phyloP scores from a whole-genome alignment of 805 yeast species.

The Candida ovalis region DNA sequence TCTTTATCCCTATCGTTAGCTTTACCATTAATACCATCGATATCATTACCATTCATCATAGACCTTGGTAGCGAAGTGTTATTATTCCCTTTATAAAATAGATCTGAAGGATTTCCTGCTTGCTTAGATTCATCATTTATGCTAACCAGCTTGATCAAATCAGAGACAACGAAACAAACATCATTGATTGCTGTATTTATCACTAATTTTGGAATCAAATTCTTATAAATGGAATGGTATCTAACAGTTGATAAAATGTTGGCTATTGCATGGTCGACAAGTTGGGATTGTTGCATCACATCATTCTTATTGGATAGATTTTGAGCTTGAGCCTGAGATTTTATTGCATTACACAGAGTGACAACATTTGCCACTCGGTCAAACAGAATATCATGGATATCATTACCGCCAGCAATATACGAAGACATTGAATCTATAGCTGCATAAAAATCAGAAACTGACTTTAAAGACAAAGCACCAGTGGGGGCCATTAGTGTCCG shows the following conservation, averaged over 20 bases:
- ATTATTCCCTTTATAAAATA: too few species aligned
- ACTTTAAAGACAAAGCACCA: constrained; percentile 16
- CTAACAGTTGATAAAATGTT: constrained; percentile 75
- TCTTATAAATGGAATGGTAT: constrained; percentile 60
- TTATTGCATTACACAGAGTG: constrained; percentile 34
- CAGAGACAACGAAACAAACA: constrained; percentile 61
- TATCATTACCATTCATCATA: too few species aligned
- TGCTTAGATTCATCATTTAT: not conserved
- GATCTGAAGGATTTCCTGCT: too few species aligned
- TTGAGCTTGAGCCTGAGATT: constrained; percentile 28
- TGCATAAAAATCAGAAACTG: constrained; percentile 44
- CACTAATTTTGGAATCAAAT: constrained; percentile 64
- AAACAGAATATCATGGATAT: constrained; percentile 41
- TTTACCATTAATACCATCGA: not conserved
- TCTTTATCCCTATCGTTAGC: not conserved
- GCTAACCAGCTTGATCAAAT: constrained; percentile 17
- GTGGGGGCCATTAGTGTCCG: constrained; percentile 3
- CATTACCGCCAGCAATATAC: constrained; percentile 19
- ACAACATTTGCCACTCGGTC: constrained; percentile 49
- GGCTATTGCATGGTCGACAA: constrained; percentile 62
- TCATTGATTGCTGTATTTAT: constrained; percentile 77
- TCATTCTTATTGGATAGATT: not conserved
- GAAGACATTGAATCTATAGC: constrained; percentile 43
- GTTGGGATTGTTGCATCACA: constrained; percentile 38
- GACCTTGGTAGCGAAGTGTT: too few species aligned